A percentile compares a stretch with the other conserved stretches of the same genome.
These are phyloP conservation scores for Exsudoporus floridanus DNA, from an alignment of 1,284 basidiomycete genomes.

Conservation along the genomic window DNA sequence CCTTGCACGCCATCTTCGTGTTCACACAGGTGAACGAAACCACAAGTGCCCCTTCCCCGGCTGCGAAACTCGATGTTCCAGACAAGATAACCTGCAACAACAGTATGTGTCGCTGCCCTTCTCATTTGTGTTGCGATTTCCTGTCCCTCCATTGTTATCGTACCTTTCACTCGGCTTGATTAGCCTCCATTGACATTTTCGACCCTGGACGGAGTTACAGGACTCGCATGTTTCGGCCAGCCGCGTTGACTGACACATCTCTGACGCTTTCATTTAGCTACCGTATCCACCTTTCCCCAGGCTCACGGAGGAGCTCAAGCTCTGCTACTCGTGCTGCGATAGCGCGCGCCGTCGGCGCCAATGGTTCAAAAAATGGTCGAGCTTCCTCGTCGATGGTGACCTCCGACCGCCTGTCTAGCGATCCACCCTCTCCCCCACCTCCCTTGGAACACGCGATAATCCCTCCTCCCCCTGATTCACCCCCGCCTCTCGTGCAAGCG, in stretches of 20 bases:
- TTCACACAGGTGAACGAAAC: conserved; percentile 81
- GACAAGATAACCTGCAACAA: conserved; percentile 81
- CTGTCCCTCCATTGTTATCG: not conserved
- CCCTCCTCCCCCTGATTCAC: conserved; percentile 38
- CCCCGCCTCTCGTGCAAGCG: conserved; percentile 48
- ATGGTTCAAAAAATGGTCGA: conserved; percentile 26
- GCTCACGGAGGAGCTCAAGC: conserved; percentile 59
- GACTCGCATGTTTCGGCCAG: conserved; percentile 5
- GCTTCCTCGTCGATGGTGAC: conserved; percentile 21
- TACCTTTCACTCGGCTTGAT: not conserved
- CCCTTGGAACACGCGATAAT: conserved; percentile 44
- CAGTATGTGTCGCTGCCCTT: conserved; percentile 52
- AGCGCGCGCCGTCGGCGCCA: conserved; percentile 41
- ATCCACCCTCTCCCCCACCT: conserved; percentile 44
- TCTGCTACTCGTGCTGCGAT: conserved; percentile 51
- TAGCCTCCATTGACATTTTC: conserved; percentile 8
- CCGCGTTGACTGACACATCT: conserved; percentile 11
- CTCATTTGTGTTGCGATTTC: not conserved
- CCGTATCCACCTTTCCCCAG: conserved; percentile 70
- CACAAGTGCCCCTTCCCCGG: conserved; percentile 82
- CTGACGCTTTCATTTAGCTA: conserved; percentile 45
- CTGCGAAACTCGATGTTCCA: conserved; percentile 76
- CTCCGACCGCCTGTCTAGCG: conserved; percentile 28
- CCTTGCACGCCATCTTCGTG: conserved; percentile 75
- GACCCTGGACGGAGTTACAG: conserved; percentile 10